Evolutionary conservation across 2,329 filamentous ascomycete species (phyloP), one percentile per base, ranked within the genome.

Genomic region (Venturiaceae sp.): DNA sequence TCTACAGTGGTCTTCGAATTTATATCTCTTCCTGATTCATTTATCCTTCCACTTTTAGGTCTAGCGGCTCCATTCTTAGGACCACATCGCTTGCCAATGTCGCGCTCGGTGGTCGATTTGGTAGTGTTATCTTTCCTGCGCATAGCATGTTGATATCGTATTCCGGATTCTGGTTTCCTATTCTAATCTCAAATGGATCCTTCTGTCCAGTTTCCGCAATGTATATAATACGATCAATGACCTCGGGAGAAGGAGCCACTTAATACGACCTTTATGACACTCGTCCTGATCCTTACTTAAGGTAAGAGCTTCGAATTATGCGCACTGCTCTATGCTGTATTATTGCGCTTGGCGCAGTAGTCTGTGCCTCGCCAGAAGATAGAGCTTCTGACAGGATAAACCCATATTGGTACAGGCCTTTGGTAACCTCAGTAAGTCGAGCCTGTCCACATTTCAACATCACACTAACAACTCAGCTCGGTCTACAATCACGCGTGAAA

Each of bases 401-500:
- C 11, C 19, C 33, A 13, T 9, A 41, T 16, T 39, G n/a, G n/a
- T 9, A 8, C 19, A 56, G 41, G 34, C 53, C 53, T n/a, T 28
- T 28, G n/a, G 53, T 56, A 3, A 21, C 21, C 2, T 56, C 53
- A 21, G 53, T 56, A 46, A 9, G 34, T 56, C 9, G n/a, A 28
- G 9, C 5, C n/a, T 14, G 5, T 28, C 53, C 34, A 26, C 36
- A 7, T 23, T 14, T 47, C 19, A 23, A 30, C 3, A 47, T 23
- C 4, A 30, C 26, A 33, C 53, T 56, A 46, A 56, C 34, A 11
- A 8, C 5, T n/a, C 36, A 56, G 53, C 1, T 4, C 28, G 36
- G 16, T 41, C 53, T 56, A 46, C 53, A 56, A 46, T 19, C 30
- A 8, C 33, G 11, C 34, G 67, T 72, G 58, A 67, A 60, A 7